Conservation (phyloP, 805 yeast genomes). For the Ogataea chonburiensis region DNA sequence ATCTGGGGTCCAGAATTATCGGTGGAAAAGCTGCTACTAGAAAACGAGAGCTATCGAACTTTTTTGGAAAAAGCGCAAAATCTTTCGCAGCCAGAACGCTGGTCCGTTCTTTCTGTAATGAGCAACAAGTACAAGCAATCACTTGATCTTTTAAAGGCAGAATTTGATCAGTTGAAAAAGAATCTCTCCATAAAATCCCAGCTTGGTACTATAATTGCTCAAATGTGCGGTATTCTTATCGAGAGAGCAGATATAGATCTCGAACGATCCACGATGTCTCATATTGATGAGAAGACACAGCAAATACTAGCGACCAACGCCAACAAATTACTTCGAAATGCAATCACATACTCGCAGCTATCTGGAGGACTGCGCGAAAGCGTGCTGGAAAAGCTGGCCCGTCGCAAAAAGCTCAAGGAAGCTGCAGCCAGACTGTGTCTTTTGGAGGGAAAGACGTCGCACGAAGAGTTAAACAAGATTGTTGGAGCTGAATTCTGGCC, state of each 20-base stretch:
- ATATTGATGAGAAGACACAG: constrained; percentile 33
- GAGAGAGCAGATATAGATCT: constrained; percentile 53
- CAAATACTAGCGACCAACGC: constrained; percentile 39
- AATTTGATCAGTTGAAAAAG: constrained; percentile 21
- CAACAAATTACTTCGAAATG: constrained; percentile 44
- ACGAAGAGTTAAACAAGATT: constrained; percentile 26
- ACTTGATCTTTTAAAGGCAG: constrained; percentile 33
- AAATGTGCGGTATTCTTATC: constrained; percentile 43
- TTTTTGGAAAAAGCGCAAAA: constrained; percentile 37
- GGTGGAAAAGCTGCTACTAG: constrained; percentile 40
- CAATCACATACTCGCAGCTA: constrained; percentile 42
- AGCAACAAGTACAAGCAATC: constrained; percentile 39
- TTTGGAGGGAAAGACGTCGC: constrained; percentile 38
- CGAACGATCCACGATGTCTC: constrained; percentile 42
- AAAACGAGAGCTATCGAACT: constrained; percentile 44
- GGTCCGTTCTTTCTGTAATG: constrained; percentile 43
- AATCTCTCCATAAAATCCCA: constrained; percentile 7
- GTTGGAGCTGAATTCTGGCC: constrained; percentile 31
- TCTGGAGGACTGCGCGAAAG: constrained; percentile 54
- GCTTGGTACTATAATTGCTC: constrained; percentile 29
- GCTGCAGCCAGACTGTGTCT: constrained; percentile 46
- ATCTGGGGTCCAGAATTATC: constrained; percentile 37
- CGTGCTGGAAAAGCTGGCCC: constrained; percentile 39
- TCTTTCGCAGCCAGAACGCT: constrained; percentile 26
- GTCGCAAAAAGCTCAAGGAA: constrained; percentile 44